Base-by-base conservation (phyloP, 2,329 filamentous ascomycete genomes). In the Epichloe glyceriae region DNA sequence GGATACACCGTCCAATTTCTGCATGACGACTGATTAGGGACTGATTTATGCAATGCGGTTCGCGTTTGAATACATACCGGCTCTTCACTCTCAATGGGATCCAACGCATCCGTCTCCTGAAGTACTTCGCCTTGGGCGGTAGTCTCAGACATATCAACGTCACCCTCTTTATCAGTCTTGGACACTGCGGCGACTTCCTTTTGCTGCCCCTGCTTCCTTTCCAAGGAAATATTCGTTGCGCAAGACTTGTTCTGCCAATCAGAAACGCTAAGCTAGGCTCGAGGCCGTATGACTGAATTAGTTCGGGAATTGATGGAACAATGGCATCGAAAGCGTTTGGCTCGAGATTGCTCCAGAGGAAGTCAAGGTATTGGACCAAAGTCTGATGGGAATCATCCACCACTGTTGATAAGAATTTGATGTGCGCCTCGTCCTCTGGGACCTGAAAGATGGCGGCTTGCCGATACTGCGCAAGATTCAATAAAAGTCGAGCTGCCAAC, bases 381-480 rank as follows among this genome's bases (percentile, higher is more conserved):
- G 90, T 84, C 53, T 86, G 80, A 57, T 95, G 88, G 19, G 94
- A 85, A 63, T 95, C 90, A 63, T 98, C 93, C 49, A 95, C 79
- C 56, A 95, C 83, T 48, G 88, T 88, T 3, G 88, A 86, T 12
- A 97, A 71, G 42, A 90, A 83, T 65, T 98, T 98, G 63, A 96
- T 82, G 54, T 94, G 89, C 0, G 86, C 83, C 52, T 85, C 80
- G 22, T 76, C 73, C 37, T 88, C 81, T 6, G 85, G 78, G 1
- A 84, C 70, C 40, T 82, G 82, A 67, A 85, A 94, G 22, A 93
- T 80, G 54, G 88, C 93, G n/a, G 85, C 82, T 62, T 94, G 84
- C 45, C 88, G 82, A 65, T 95, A 89, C 62, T 96, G 90, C 0
- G 90, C 87, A 58, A 98, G 84, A 43, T 89, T 85, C 58, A 97